Evolutionary conservation across 1,284 basidiomycete species (phyloP).

Genomic region (Malassezia globosa): DNA sequence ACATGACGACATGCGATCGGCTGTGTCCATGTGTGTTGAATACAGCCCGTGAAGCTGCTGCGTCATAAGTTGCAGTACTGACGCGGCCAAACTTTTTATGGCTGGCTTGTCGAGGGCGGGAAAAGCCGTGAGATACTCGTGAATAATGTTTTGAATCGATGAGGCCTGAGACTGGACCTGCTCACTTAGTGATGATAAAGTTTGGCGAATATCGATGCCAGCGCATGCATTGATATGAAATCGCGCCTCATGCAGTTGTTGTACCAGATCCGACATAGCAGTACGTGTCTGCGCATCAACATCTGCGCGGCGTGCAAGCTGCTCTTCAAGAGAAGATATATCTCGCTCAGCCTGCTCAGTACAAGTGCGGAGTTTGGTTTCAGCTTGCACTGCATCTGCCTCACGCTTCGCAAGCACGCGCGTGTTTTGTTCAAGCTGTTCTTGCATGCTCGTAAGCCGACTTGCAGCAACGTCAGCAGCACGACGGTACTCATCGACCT

Average conservation of each 20-base stretch:
- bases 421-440: constrained; percentile 45
- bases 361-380: constrained; percentile 52
- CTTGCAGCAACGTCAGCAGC: constrained; percentile 36
- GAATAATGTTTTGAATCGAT: too few relatives aligned
- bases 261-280: not conserved
- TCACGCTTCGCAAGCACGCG: constrained; percentile 40
- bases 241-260: constrained; percentile 1
- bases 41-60: not conserved
- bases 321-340: constrained; percentile 46
- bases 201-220: not conserved
- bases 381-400: constrained; percentile 45
- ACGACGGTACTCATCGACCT: constrained; percentile 31
- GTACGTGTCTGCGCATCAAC: constrained; percentile 3
- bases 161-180: too few relatives aligned
- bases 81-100: too few relatives aligned
- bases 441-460: constrained; percentile 35
- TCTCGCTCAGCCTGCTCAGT: not conserved
- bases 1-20: not conserved
- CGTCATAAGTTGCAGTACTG: too few relatives aligned
- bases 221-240: not conserved
- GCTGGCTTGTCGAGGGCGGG: too few relatives aligned
- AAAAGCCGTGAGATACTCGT: too few relatives aligned
- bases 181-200: too few relatives aligned
- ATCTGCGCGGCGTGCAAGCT: constrained; percentile 50
- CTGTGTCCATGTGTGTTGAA: not conserved